Evolutionary conservation across 345 rosid species (phyloP).

Genomic region (Dipteronia dyeriana): DNA sequence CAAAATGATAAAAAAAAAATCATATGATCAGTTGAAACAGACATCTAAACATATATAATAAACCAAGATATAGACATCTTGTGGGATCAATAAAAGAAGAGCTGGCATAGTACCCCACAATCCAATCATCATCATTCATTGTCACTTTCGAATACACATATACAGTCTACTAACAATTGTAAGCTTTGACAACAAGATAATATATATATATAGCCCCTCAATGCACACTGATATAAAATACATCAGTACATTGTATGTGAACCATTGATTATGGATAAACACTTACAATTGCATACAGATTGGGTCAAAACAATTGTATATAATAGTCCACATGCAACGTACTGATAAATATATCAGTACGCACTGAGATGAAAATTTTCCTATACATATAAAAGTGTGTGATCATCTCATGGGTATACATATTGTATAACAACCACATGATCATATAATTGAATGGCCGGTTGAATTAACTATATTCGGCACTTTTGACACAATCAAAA

Average conservation of each 20-base stretch:
- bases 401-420: background rate
- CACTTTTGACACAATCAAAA: background rate
- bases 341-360: no score
- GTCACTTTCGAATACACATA: conserved; percentile 6
- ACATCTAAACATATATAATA: conserved; percentile 10
- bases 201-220: no score
- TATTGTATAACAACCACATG: conserved; percentile 12
- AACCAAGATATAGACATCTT: conserved; percentile 5
- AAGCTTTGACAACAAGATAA: conserved; percentile 9
- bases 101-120: conserved; percentile 20
- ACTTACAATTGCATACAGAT: no score
- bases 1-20: conserved; percentile 13
- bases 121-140: conserved; percentile 2
- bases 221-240: no score
- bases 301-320: no score
- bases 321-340: no score
- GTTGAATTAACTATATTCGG: conserved; percentile 9
- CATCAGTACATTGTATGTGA: no score
- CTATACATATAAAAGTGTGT: no score
- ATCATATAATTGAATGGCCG: conserved; percentile 3
- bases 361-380: no score
- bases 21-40: conserved; percentile 14
- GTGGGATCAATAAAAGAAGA: conserved; percentile 9
- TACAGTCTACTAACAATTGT: conserved; percentile 18
- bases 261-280: no score